Base-by-base conservation (phyloP, 257 asterid genomes). In the Rauvolfia tetraphylla region DNA sequence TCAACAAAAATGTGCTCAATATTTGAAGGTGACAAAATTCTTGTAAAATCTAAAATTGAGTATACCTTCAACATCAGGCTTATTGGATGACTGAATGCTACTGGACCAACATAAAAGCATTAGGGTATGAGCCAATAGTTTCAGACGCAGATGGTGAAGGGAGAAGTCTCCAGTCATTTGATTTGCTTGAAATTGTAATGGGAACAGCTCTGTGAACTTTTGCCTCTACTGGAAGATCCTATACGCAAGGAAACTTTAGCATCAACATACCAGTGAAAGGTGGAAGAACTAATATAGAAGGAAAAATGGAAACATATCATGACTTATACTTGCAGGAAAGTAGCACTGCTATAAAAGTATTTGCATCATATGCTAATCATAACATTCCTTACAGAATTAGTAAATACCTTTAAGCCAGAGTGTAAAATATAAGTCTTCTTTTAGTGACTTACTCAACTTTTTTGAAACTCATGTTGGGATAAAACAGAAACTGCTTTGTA, bases 61-160 rank as follows among this genome's bases (percentile, higher is more conserved):
- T 58, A 17, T 84, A 93, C 98, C 97, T 90, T 93, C 97, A 62
- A 84, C 68, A 82, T 93, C 86, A 51, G 91, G 88, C 61, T 85
- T 62, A 71, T 83, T 86, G 68, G 90, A 80, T 66, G 89, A 88
- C 57, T 48, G 75, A 82, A 78, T 85, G 72, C 83, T 62, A 72
- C 78, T 75, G 56, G 81, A 86, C 74, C 87, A 74, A 65, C 85
- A 72, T 75, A 87, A 83, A 81, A 93, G 83, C 68, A 86, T 39
- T 62, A 84, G 62, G 61, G 81, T 66, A 66, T 62, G 66, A 71
- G 84, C 82, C 33, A 62, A 81, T 44, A 66, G 75, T 74, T 78
- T 79, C 74, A 83, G 71, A 18, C 67, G 57, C 67, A 83, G 65
- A 67, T 75, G 78, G 75, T 78, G 27, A 65, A 74, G 22, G 7